These are phyloP conservation scores for Debaryomyces robertsiae DNA, from an alignment of 1,139 yeast genomes.

Conservation along the genomic window DNA sequence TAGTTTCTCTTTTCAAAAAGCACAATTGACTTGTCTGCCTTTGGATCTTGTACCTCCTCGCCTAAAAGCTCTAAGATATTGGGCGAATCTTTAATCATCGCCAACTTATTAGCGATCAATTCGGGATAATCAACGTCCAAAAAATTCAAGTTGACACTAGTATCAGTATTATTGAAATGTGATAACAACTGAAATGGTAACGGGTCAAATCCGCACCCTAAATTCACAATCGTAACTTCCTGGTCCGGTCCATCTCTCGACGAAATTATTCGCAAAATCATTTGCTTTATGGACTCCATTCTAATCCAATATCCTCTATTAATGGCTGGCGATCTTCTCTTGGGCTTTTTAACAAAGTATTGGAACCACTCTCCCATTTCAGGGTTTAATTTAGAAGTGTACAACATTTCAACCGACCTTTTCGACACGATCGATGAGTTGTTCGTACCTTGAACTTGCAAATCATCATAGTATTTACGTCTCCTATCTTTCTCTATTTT, in stretches of 20 bases:
- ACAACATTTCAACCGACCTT: conserved; percentile 73
- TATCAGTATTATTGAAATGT: conserved; percentile 20
- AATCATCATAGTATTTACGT: conserved; percentile 54
- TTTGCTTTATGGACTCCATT: conserved; percentile 65
- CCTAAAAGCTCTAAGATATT: conserved; percentile 56
- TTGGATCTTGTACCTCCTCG: conserved; percentile 12
- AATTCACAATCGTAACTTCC: conserved; percentile 53
- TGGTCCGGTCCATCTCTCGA: conserved; percentile 19
- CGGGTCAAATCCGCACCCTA: conserved; percentile 86
- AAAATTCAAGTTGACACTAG: conserved; percentile 43
- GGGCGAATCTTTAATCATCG: conserved; percentile 49
- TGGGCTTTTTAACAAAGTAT: conserved; percentile 66
- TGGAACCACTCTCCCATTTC: conserved; percentile 57
- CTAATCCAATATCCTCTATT: conserved; percentile 85
- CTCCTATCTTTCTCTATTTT: conserved; percentile 53
- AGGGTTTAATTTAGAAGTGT: conserved; percentile 46
- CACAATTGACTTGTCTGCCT: conserved; percentile 10
- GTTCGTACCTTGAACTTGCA: conserved; percentile 79
- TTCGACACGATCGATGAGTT: conserved; percentile 83
- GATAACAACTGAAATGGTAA: conserved; percentile 66
- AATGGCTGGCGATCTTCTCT: conserved; percentile 76
- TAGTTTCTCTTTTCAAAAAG: conserved; percentile 50
- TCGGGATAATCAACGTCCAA: conserved; percentile 80
- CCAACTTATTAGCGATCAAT: conserved; percentile 54
- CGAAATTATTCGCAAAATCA: conserved; percentile 49